Evolutionary conservation across 2,329 filamentous ascomycete genomes (phyloP), one percentile per base, ranked within the genome.

Genomic region (Colletotrichum sp.): DNA sequence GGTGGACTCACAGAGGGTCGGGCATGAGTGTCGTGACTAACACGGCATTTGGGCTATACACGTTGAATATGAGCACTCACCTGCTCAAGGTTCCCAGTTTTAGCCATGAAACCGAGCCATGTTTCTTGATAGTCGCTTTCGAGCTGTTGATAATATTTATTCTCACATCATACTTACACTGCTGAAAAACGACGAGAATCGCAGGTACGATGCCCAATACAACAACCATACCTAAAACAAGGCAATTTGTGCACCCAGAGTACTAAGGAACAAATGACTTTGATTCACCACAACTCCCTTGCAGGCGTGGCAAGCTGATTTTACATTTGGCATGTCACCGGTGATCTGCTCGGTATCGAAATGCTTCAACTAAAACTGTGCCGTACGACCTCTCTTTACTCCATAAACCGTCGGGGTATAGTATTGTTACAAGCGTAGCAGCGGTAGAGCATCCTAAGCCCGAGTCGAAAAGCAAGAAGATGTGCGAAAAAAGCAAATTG

Each of bases 401-500:
- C 67, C 67, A 34, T 69, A 32, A 61, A 61, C 34, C 67, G 57
- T 61, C 67, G 67, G 67, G 67, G 67, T 69, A 69, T 69, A 69
- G 55, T 69, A 24, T 69, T 69, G 26, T 43, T 69, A 69, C 55
- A 69, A 69, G 55, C 34, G 26, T 48, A 32, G 67, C 67, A 69
- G 30, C 67, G 32, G 24, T 61, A 69, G 36, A 69, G 67, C 67
- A 69, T 69, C 67, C 55, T 61, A 58, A 36, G 67, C 67, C 67
- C 67, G 67, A 69, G 26, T 36, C 26, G 65, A 67, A 55, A 21
- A 38, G 34, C 18, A 69, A 69, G 55, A 69, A 69, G 18, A 61
- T 24, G 21, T 8, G 34, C 3, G 30, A 61, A 26, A 32, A 61
- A 48, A 43, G 16, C 57, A 69, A 69, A 32, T 34, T 24, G 55